These are phyloP conservation scores for Solanum ossicruentum DNA, from an alignment of 257 asterid species.

Conservation along the genomic window DNA sequence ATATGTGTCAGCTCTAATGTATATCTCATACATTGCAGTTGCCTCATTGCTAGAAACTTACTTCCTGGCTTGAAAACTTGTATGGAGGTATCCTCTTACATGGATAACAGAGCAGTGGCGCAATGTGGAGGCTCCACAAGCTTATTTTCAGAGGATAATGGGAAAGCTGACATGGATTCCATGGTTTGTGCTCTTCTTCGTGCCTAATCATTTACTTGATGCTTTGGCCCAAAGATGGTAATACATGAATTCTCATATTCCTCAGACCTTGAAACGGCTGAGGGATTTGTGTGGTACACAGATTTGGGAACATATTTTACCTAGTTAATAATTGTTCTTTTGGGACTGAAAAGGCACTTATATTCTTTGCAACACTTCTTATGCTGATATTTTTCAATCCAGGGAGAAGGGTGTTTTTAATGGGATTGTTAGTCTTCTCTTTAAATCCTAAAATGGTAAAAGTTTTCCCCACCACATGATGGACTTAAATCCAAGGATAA, in stretches of 20 bases:
- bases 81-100: constrained; percentile 63
- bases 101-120: constrained; percentile 49
- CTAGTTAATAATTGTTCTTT: neutral
- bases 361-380: neutral
- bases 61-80: constrained; percentile 91
- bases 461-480: neutral
- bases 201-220: neutral
- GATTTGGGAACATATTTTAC: neutral
- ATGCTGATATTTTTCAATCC: neutral
- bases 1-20: neutral
- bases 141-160: constrained; percentile 40
- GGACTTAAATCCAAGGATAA: neutral
- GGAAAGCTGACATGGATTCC: constrained; percentile 37
- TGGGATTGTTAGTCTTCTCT: neutral
- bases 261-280: neutral
- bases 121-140: constrained; percentile 39
- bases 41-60: constrained; percentile 84
- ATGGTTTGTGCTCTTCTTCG: constrained; percentile 37
- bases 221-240: neutral
- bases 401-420: neutral
- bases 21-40: constrained; percentile 33
- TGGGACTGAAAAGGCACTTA: neutral
- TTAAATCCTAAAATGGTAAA: neutral
- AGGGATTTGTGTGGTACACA: neutral
- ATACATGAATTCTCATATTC: neutral